Base-by-base conservation (phyloP, 163 green algal species). In the Chlorella variabilis region DNA sequence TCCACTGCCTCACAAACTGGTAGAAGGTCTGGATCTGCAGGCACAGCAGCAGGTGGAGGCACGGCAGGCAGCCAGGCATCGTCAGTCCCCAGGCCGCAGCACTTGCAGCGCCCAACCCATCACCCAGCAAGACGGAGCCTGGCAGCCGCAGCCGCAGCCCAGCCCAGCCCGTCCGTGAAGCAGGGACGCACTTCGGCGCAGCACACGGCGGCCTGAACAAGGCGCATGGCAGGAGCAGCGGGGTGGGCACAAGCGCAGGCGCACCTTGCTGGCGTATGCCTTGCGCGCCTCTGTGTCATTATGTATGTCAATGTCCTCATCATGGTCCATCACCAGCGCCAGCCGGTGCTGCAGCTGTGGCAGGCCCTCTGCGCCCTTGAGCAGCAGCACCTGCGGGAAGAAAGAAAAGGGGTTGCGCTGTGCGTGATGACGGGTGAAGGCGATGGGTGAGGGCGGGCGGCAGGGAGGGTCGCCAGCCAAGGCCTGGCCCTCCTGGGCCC, bases 201-300 rank as follows among this genome's bases (percentile, higher is more conserved):
- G 11, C 15, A 15, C 45, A 54, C 11, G 45, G 15, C 45, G 45
- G 45, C 11, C 11, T 54, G n/a, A 36, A 71, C 25, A 25, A 42
- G 33, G 27, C 5, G 15, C 4, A 8, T 21, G 27, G n/a, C 38
- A 21, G 15, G 29, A 29, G 6, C 6, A 38, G n/a, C 3, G 59
- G 59, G 59, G 18, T 48, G n/a, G 20, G n/a, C n/a, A n/a, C n/a
- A n/a, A n/a, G n/a, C n/a, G n/a, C n/a, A n/a, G n/a, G n/a, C 74
- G 71, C 36, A 90, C 84, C 61, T 87, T 82, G 0, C 41, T 34
- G 0, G 79, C 67, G 51, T 88, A 86, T 21, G 81, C 67, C 5
- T 54, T 17, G 25, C 75, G 48, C 3, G 84, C 75, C 4, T 59
- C 70, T 3, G 6, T 31, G n/a, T 80, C 73, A 1, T 27, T 25